Evolutionary conservation across 2,329 filamentous ascomycete species (phyloP), one percentile per base, ranked within the genome.

Genomic region (Trichoderma pleuroti): DNA sequence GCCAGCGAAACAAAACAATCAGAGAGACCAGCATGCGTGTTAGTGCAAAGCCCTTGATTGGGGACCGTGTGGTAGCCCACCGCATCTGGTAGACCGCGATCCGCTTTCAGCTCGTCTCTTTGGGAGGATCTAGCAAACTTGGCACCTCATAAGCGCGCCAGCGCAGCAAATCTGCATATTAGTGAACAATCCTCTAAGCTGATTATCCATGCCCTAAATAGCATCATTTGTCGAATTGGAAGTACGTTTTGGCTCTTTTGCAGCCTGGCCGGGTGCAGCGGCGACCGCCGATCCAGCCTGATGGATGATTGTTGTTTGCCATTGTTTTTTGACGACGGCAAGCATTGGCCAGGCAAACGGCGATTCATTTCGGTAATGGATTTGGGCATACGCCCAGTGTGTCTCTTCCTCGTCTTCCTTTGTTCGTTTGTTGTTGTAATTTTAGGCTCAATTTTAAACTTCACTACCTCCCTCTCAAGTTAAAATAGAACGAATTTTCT

Each of bases 131-230:
- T 21, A 65, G 11, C 32, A n/a, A 26, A 54, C 21, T 46, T 62
- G 62, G 30, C 46, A 26, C 30, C 16, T 18, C 32, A 21, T 28
- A 36, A 39, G 32, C 30, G 62, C 46, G 62, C 62, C 62, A 65
- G 52, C 62, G n/a, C 62, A 65, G 30, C 62, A 65, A 56, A 36
- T 30, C 46, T 65, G 62, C 62, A 56, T 36, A 36, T 36, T 65
- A 24, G 46, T 26, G 18, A 36, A 24, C 11, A 56, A 65, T 65
- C 62, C 21, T 39, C 34, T 16, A 3, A 28, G 46, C 21, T 36
- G 32, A 26, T 18, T 65, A 34, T 14, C 46, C 26, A 28, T 39
- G 16, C 46, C 42, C 10, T 36, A 34, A 34, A 28, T 34, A 54
- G 46, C 18, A 26, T n/a, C 49, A 52, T 54, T 65, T 16, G 32